Evolutionary conservation across 306 rosid species (phyloP), one percentile per base, ranked within the genome.

Genomic region (Glycine soja): DNA sequence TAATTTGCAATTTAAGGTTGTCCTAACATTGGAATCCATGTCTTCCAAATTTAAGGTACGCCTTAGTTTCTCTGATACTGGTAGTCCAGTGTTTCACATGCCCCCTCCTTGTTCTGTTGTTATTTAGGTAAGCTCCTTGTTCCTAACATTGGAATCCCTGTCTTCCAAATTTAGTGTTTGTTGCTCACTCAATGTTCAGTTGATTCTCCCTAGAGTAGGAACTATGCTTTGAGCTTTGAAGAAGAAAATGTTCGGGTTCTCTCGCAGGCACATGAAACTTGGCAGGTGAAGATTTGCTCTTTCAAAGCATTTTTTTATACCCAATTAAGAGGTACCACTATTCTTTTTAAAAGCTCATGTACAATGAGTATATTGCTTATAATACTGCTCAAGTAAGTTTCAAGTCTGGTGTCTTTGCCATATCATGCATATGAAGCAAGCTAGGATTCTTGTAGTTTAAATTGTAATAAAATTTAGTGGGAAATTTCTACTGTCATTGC

Each of bases 71-170:
- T 75, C 97, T 76, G 90, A 87, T 71, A 54, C 84, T 53, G 97
- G 97, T 45, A 45, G 54, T 89, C 97, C 90, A 10, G 92, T 85
- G 76, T 92, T 94, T 88, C 93, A 92, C 83, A 86, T 94, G 97
- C 98, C 97, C 14, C 97, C 98, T 87, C 91, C 97, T 48, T 92
- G 91, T 86, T 94, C 98, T 53, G 91, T 94, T 74, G 92, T 94
- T 70, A 91, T 91, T 84, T 97, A 94, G 97, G 98, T 90, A 11
- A 88, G 10, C 34, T 46, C 36, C 66, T 57, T 71, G 74, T 74
- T 70, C 45, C 8, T n/a, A n/a, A n/a, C n/a, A n/a, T n/a, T n/a
- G n/a, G n/a, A n/a, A n/a, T n/a, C n/a, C n/a, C n/a, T n/a, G n/a
- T n/a, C n/a, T n/a, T n/a, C n/a, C n/a, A n/a, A n/a, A n/a, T n/a